Evolutionary conservation across 2,329 filamentous ascomycete genomes (phyloP), one percentile per base, ranked within the genome.

Genomic region (Apiospora kogelbergensis): DNA sequence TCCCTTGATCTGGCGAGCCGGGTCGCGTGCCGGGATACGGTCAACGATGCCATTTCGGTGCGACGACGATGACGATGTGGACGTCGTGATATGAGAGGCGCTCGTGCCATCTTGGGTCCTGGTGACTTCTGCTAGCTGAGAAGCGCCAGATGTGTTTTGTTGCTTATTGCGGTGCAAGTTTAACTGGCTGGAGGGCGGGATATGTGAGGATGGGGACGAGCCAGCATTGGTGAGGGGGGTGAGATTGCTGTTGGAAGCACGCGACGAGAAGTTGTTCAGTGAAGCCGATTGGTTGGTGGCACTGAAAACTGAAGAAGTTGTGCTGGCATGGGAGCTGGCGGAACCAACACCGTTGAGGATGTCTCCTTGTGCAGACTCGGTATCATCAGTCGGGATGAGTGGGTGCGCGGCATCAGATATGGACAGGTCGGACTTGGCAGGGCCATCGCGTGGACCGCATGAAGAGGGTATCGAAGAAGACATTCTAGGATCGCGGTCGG

Each of bases 291-390:
- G 80, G 70, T 82, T 78, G 71, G 82, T 78, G 71, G 77, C 78
- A 80, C 89, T 93, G 81, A 93, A 92, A 73, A 91, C 84, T 68
- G 93, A 93, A 60, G 91, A 93, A 66, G 86, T 86, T 67, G 90
- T 88, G 81, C 90, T 94, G 69, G 87, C 85, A 76, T 90, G 86
- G 69, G 92, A 94, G 81, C 90, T 93, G 68, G 90, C 88, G 66
- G 92, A 94, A 75, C 89, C 91, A 74, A 90, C 86, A 71, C 89
- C 90, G 79, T 91, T 91, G 76, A 91, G 85, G 67, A 90, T 86
- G 76, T 94, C 91, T 79, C 88, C 89, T 74, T 87, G 83, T 70
- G 84, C 77, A 71, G 85, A 87, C 73, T 90, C 89, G 81, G 81
- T 84, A 76, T 89, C 88, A 80, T 90, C 88, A 73, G 78, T 76